Evolutionary conservation across 2,329 filamentous ascomycete species (phyloP).

Genomic region (Celoporthe dispersa): DNA sequence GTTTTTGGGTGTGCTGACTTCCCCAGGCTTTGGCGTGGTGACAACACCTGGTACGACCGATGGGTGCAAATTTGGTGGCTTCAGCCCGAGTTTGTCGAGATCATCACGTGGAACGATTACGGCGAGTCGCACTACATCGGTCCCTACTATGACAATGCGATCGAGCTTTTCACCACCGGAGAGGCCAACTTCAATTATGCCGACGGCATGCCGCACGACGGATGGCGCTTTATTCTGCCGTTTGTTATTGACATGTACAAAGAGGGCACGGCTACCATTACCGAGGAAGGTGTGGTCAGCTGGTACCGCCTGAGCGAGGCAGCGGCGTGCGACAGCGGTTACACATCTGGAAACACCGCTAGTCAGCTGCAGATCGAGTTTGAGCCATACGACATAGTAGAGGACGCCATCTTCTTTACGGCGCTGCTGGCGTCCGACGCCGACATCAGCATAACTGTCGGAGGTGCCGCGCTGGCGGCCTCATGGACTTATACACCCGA

Average conservation of each 20-base stretch:
- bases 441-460: slow-evolving; percentile 1
- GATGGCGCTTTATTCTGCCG: slow-evolving; percentile 53
- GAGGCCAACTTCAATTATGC: slow-evolving; percentile 54
- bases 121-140: slow-evolving; percentile 60
- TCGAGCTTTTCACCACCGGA: slow-evolving; percentile 39
- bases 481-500: background rate
- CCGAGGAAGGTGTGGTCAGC: background rate
- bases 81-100: slow-evolving; percentile 49
- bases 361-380: slow-evolving; percentile 35
- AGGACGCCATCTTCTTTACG: background rate
- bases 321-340: slow-evolving; percentile 35
- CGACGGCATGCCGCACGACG: slow-evolving; percentile 52
- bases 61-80: slow-evolving; percentile 62
- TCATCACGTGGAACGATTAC: slow-evolving; percentile 55
- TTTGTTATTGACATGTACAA: slow-evolving; percentile 53
- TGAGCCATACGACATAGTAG: slow-evolving; percentile 21
- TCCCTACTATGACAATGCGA: slow-evolving; percentile 45
- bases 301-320: background rate
- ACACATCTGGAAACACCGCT: slow-evolving; percentile 40
- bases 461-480: background rate
- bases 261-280: slow-evolving; percentile 42
- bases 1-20: too few relatives aligned
- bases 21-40: too few relatives aligned
- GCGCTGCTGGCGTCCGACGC: background rate
- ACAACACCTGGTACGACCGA: slow-evolving; percentile 62